Conservation (phyloP, 1,284 basidiomycete genomes). For the Gomphus bonarii region DNA sequence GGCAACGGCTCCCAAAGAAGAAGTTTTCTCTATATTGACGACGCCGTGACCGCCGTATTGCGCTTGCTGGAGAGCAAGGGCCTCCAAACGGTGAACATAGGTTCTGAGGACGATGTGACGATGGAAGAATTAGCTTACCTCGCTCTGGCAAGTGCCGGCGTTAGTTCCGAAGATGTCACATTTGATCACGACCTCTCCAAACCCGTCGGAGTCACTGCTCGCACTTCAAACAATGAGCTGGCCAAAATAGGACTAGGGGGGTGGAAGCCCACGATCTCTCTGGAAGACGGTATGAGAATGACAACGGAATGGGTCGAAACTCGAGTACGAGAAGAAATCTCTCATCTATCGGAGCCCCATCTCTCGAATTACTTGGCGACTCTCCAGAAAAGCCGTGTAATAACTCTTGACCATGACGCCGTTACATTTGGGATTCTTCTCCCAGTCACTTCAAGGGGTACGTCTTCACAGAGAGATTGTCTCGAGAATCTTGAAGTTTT, state of each 20-base stretch:
- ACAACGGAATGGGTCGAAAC: constrained; percentile 38
- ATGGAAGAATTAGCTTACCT: constrained; percentile 35
- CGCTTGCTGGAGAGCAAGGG: constrained; percentile 30
- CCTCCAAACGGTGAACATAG: constrained; percentile 36
- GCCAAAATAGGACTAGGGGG: constrained; percentile 21
- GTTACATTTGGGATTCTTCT: constrained; percentile 42
- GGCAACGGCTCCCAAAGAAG: constrained; percentile 42
- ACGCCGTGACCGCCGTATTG: constrained; percentile 39
- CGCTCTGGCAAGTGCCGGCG: constrained; percentile 25
- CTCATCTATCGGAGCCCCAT: not conserved
- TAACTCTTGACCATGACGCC: constrained; percentile 27
- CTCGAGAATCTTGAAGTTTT: constrained; percentile 32
- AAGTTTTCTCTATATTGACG: constrained; percentile 46
- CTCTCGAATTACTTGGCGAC: constrained; percentile 14
- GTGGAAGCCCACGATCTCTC: constrained; percentile 32
- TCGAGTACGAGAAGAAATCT: constrained; percentile 22
- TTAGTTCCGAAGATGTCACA: constrained; percentile 22
- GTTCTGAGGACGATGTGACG: constrained; percentile 35
- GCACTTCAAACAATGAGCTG: constrained; percentile 42
- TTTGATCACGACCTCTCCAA: constrained; percentile 23
- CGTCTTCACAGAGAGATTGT: constrained; percentile 25
- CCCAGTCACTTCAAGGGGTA: constrained; percentile 44
- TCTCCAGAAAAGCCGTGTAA: constrained; percentile 25
- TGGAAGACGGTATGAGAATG: constrained; percentile 35
- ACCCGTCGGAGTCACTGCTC: constrained; percentile 37